Conservation (phyloP, 148 eudicot species). For the Amaranthus cruentus region DNA sequence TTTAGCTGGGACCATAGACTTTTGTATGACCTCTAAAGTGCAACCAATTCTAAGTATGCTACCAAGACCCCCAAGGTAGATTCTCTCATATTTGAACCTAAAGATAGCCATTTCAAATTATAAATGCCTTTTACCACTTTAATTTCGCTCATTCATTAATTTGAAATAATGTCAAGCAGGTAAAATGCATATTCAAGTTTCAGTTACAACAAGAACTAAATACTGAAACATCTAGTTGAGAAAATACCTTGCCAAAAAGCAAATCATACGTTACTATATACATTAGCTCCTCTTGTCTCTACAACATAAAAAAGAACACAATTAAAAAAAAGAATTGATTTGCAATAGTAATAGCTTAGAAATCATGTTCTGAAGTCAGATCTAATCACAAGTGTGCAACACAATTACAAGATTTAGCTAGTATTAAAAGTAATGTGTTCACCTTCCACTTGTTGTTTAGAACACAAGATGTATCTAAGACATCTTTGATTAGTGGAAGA, state of each 20-base stretch:
- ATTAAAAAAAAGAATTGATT: background rate
- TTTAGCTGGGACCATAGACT: too few species aligned
- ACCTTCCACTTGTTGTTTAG: constrained; percentile 95
- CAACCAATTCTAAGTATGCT: too few species aligned
- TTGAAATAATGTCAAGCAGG: too few species aligned
- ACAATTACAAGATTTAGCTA: background rate
- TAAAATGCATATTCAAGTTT: too few species aligned
- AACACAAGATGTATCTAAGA: constrained; percentile 49
- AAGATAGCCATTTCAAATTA: background rate
- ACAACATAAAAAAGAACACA: constrained; percentile 27
- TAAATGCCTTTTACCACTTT: background rate
- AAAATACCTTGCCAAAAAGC: constrained; percentile 87
- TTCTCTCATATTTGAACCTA: background rate
- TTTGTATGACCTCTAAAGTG: too few species aligned
- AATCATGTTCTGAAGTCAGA: background rate
- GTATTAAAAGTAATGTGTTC: constrained; percentile 1
- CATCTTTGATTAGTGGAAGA: constrained; percentile 77
- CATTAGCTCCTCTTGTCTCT: constrained; percentile 77
- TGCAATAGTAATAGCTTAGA: background rate
- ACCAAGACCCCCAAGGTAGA: too few species aligned
- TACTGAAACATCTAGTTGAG: background rate
- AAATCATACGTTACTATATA: constrained; percentile 71
- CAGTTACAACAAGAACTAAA: background rate
- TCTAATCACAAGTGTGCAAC: background rate
- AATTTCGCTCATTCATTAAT: background rate